phyloP scores from a whole-genome alignment of 306 rosid species.

The Prunus persica region Prunus_persica_NCBIv2 NC_034010.1:18037001-18037500 shows the following conservation, averaged over 20 bases:
- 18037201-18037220: background rate
- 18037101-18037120: constrained; percentile 65
- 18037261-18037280: background rate
- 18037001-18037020: constrained; percentile 21
- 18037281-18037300: constrained; percentile 11
- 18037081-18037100: constrained; percentile 74
- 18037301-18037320: constrained; percentile 90
- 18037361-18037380: constrained; percentile 70
- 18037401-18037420: constrained; percentile 27
- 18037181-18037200: background rate
- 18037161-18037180: background rate
- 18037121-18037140: constrained; percentile 90
- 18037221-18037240: background rate
- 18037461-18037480: constrained; percentile 27
- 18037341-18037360: constrained; percentile 43
- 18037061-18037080: constrained; percentile 53
- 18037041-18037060: constrained; percentile 43
- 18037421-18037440: constrained; percentile 65
- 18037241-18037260: background rate
- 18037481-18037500: background rate
- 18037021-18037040: constrained; percentile 71
- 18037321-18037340: constrained; percentile 45
- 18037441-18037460: constrained; percentile 38
- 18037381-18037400: constrained; percentile 60
- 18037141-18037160: background rate